A percentile compares a stretch with the other conserved stretches of the same genome.
phyloP scores from a whole-genome alignment of 1,284 basidiomycete species.

The Exsudoporus floridanus region DNA sequence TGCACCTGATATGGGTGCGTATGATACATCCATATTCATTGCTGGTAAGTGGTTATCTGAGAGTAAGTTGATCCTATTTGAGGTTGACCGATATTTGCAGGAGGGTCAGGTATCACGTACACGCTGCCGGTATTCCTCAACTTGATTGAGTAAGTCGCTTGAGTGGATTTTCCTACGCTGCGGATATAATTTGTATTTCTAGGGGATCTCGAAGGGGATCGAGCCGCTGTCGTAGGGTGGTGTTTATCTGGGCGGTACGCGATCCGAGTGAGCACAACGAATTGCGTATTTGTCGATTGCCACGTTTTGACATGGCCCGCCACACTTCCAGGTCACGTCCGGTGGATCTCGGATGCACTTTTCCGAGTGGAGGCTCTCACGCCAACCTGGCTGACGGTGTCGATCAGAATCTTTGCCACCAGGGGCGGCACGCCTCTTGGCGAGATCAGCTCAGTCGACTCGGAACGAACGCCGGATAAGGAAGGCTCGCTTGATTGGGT shows the following conservation, averaged over 20 bases:
- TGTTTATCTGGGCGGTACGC: slow-evolving; percentile 43
- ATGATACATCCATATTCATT: slow-evolving; percentile 39
- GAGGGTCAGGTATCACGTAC: slow-evolving; percentile 46
- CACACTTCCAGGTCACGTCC: slow-evolving; percentile 24
- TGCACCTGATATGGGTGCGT: slow-evolving; percentile 37
- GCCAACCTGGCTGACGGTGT: slow-evolving; percentile 29
- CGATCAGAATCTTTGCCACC: slow-evolving; percentile 39
- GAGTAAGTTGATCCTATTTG: background rate
- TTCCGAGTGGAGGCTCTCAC: slow-evolving; percentile 21
- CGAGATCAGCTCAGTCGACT: slow-evolving; percentile 7
- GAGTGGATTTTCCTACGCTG: no score
- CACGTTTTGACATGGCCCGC: background rate
- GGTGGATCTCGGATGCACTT: slow-evolving; percentile 38
- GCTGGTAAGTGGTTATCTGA: slow-evolving; percentile 29
- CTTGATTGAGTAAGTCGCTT: slow-evolving; percentile 36
- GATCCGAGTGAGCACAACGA: slow-evolving; percentile 32
- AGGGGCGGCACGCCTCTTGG: slow-evolving; percentile 8
- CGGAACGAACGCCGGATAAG: slow-evolving; percentile 14
- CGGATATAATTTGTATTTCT: background rate
- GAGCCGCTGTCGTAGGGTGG: slow-evolving; percentile 28
- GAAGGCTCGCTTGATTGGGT: slow-evolving; percentile 10
- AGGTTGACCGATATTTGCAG: slow-evolving; percentile 16
- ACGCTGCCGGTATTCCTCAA: slow-evolving; percentile 42
- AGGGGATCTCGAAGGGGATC: slow-evolving; percentile 30
- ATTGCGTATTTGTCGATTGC: background rate